Evolutionary conservation across 108 stramenopile species (phyloP).

Genomic region (Pseudonitzschia delicatissima): DNA sequence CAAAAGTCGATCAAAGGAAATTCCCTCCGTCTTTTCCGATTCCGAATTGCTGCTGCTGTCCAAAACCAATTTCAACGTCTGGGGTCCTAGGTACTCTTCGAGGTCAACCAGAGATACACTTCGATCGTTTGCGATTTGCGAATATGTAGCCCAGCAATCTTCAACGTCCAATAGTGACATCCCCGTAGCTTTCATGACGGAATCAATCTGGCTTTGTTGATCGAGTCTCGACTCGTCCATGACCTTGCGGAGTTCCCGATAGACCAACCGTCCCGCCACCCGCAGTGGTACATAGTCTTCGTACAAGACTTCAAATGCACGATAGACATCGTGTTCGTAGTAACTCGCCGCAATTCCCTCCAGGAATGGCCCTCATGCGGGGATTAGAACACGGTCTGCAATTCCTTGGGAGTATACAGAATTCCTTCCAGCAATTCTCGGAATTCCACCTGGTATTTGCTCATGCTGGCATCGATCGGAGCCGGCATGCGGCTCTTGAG

Average conservation of each 20-base stretch:
- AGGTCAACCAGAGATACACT: constrained; percentile 1
- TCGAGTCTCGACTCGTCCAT: constrained; percentile 42
- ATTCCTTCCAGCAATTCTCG: constrained; percentile 40
- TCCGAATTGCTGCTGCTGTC: not conserved
- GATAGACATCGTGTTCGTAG: constrained; percentile 57
- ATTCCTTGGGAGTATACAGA: constrained; percentile 27
- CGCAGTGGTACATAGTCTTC: constrained; percentile 75
- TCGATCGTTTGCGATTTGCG: not conserved
- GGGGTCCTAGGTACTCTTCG: not conserved
- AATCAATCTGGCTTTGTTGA: constrained; percentile 32
- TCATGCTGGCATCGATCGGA: constrained; percentile 8
- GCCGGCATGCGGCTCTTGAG: constrained; percentile 21
- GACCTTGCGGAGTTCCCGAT: constrained; percentile 37
- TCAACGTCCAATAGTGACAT: constrained; percentile 22
- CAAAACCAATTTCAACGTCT: not conserved
- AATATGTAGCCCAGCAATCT: constrained; percentile 12
- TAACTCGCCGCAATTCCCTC: constrained; percentile 67
- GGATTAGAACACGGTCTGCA: constrained; percentile 33
- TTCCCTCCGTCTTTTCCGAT: not conserved
- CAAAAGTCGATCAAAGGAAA: constrained; percentile 35
- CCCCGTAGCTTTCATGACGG: constrained; percentile 17
- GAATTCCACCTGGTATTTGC: constrained; percentile 48
- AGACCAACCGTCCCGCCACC: constrained; percentile 70
- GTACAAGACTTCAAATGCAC: constrained; percentile 77
- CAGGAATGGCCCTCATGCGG: constrained; percentile 50